Evolutionary conservation across 352 stramenopile species (phyloP), one percentile per base, ranked within the genome.

Genomic region (Thalassiosira gravida): DNA sequence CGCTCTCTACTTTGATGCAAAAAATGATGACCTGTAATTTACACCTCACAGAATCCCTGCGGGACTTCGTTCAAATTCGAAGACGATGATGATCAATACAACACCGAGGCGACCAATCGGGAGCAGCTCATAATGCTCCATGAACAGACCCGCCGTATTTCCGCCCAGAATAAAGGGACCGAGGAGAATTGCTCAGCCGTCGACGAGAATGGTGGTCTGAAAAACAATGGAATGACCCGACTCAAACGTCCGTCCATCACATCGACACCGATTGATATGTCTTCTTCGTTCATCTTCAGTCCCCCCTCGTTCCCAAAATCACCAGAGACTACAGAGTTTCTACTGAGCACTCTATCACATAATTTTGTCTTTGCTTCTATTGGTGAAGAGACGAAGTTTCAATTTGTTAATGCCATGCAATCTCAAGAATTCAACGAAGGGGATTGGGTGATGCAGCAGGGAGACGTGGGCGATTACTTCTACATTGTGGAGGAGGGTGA

Each of bases 391-490:
- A 82, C 92, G 71, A 76, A 84, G 35, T 72, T 88, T 22, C 57
- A 90, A 11, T 70, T 92, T 3, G 87, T 94, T 62, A 86, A 90
- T 82, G 87, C 85, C 58, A 94, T 94, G 89, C 69, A 84, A 13
- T 75, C 84, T 68, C 76, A 94, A 53, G 85, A 76, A 22, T 84
- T 91, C 49, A 79, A 74, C 13, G 73, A 82, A 8, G 83, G 78
- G n/a, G 96, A 95, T 55, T 82, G 96, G 80, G 98, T 98, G 70
- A 97, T 98, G 74, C 92, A 92, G 27, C 52, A 90, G 57, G 80
- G 81, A 32, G 65, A 72, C 30, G 29, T 44, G 6, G 89, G 86
- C 11, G 85, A 94, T 66, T 82, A 79, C 49, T 91, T 95, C 53
- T 93, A 83, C 58, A 66, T 95, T 27, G 79, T 95, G 61, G 71